Percentiles rank a stretch among this genome's conserved stretches.
Evolutionary conservation across 495 filamentous ascomycete species (phyloP).

Genomic region (Penicillium canariense): DNA sequence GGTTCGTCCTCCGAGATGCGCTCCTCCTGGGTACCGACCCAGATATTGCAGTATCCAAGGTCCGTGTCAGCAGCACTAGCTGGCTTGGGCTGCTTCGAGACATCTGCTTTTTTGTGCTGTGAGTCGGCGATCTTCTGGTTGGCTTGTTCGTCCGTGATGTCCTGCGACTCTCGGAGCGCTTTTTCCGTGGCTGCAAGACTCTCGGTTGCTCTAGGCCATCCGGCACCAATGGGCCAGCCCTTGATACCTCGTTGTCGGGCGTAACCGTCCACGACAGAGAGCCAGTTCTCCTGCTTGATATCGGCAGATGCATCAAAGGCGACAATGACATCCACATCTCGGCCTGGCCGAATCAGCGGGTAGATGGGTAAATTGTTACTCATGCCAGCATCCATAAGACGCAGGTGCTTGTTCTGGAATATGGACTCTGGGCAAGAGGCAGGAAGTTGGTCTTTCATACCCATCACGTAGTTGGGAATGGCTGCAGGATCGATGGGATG

Average conservation of each 20-base stretch:
- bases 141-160: constrained; percentile 55
- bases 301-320: constrained; percentile 86
- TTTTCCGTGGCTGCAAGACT: constrained; percentile 53
- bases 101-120: constrained; percentile 28
- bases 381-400: constrained; percentile 98
- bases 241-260: constrained; percentile 82
- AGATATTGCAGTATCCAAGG: constrained; percentile 88
- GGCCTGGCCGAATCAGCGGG: constrained; percentile 80
- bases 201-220: constrained; percentile 71
- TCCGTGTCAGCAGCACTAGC: constrained; percentile 46
- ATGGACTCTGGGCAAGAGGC: constrained; percentile 71
- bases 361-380: constrained; percentile 96
- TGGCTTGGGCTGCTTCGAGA: background rate
- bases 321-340: constrained; percentile 87
- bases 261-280: constrained; percentile 88
- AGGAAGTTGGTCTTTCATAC: constrained; percentile 73
- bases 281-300: constrained; percentile 86
- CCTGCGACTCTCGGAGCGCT: constrained; percentile 67
- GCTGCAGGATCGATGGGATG: constrained; percentile 89
- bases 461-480: constrained; percentile 82
- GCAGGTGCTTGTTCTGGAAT: constrained; percentile 64
- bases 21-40: constrained; percentile 83
- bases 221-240: constrained; percentile 88
- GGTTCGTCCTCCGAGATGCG: constrained; percentile 57
- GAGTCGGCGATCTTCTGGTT: constrained; percentile 63